Base-by-base conservation (phyloP, 352 stramenopile species). In the Phytophthora kernoviae region DNA sequence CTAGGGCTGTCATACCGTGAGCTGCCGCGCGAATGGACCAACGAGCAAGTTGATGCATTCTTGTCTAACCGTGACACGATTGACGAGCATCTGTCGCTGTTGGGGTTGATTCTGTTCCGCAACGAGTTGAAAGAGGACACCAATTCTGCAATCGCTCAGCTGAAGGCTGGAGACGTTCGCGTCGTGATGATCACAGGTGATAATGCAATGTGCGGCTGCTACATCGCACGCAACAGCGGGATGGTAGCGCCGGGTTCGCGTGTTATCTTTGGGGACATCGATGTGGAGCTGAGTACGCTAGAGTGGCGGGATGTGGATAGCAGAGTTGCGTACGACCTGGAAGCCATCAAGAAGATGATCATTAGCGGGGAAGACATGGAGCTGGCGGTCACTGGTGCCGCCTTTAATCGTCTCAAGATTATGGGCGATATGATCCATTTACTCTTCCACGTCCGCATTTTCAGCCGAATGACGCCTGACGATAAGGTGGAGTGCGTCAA, bases 141-240 rank as follows among this genome's bases (percentile, higher is more conserved):
- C 2, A 42, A 34, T 12, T 58, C 70, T 7, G 85, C 84, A 0
- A 91, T 97, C n/a, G 26, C 37, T 17, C 62, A 90, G 46, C 66
- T 96, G 11, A 70, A 78, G 10, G 62, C 66, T 21, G 89, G 81
- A 9, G 79, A 86, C 57, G 79, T 95, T 47, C 65, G 73, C 7
- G 68, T 66, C 17, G 77, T 85, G 4, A 96, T 96, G 75, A 84
- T 97, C 40, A 96, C 90, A 10, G 85, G 87, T 0, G 84, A 96
- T 47, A 91, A 88, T 27, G 72, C 75, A 1, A 75, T 87, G 60
- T 79, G 58, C 20, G 77, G 68, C 2, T 81, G 70, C 49, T 85
- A 78, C 43, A 79, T 88, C 18, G 75, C 81, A 27, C 70, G 72
- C 2, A 54, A 64, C 9, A 70, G 65, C 36, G 73, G 73, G 3